Evolutionary conservation across 768 basidiomycete genomes (phyloP), one percentile per base, ranked within the genome.

Genomic region (Calocybe indica): DNA sequence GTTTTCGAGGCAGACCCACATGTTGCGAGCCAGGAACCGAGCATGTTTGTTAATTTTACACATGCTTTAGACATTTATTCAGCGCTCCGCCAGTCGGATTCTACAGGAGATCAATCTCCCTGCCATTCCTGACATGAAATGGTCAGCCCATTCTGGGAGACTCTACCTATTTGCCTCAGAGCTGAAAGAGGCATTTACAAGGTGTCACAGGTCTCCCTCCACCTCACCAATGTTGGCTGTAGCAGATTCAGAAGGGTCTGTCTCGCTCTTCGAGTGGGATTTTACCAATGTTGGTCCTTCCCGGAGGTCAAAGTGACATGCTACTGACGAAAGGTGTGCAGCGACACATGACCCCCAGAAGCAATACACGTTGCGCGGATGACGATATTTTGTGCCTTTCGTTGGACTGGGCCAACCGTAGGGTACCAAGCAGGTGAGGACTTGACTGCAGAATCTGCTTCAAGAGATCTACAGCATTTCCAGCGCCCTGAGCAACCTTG

Each of bases 121-220:
- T 2, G 96, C 92, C 6, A 77, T 99, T 29, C 75, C 87, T 22
- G 96, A 99, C 62, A 82, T 92, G 78, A 97, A 97, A 75, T 99
- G 96, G 96, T 93, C 58, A 55, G 51, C 4, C 22, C 22, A 4
- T 22, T 22, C 22, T 22, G 22, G 2, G 4, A 22, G 22, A 22
- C 22, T n/a, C n/a, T 11, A 29, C 7, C 11, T 33, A 42, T 29
- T 15, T 28, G 11, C 6, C 14, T 6, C n/a, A 5, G 22, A 30
- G 15, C 34, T 30, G 22, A 31, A 37, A 44, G 37, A 6, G 35
- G 31, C 31, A 5, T n/a, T 14, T 43, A 43, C 12, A 54, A 87
- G 84, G 86, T 84, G 81, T 55, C 82, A 85, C 62, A 67, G 70
- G 59, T 65, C 66, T 7, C 45, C 61, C 2, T 59, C 70, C 3